Conservation (phyloP, 108 stramenopile species). For the Cyclotella choctawhatcheeana region DNA sequence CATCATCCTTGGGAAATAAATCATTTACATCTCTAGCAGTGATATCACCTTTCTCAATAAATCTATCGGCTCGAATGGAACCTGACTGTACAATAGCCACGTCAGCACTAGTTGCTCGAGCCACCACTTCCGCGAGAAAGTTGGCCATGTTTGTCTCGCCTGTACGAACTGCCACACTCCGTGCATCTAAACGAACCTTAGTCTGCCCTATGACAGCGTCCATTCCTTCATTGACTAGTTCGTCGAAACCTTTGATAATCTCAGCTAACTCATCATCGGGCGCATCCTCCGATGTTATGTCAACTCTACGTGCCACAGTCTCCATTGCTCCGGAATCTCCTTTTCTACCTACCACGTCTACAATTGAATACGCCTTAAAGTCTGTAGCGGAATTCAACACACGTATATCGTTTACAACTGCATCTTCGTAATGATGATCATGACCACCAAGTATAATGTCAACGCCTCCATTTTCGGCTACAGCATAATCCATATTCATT, state of each 20-base stretch:
- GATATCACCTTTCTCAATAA: conserved; percentile 21
- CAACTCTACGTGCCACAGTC: conserved; percentile 13
- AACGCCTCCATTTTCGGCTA: conserved; percentile 47
- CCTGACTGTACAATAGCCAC: conserved; percentile 58
- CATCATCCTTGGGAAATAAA: conserved; percentile 39
- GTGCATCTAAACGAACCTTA: conserved; percentile 51
- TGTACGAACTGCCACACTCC: conserved; percentile 48
- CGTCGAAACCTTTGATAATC: conserved; percentile 24
- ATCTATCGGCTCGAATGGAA: conserved; percentile 52
- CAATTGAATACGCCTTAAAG: conserved; percentile 47
- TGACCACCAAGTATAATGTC: conserved; percentile 65
- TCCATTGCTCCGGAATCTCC: not conserved
- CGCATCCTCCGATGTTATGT: conserved; percentile 1
- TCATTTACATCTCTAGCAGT: conserved; percentile 31
- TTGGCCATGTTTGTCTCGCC: conserved; percentile 58
- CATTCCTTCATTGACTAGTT: conserved; percentile 37
- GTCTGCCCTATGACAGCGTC: conserved; percentile 42
- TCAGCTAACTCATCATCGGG: conserved; percentile 27
- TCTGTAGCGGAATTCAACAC: conserved; percentile 64
- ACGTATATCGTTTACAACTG: conserved; percentile 25
- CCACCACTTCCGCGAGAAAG: conserved; percentile 56
- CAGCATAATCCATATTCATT: conserved; percentile 53
- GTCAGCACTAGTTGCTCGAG: conserved; percentile 44
- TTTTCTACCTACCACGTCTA: conserved; percentile 26
- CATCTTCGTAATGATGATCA: conserved; percentile 62